Evolutionary conservation across 1,139 yeast species (phyloP), one percentile per base, ranked within the genome.

Genomic region (Arxiozyma bovina): DNA sequence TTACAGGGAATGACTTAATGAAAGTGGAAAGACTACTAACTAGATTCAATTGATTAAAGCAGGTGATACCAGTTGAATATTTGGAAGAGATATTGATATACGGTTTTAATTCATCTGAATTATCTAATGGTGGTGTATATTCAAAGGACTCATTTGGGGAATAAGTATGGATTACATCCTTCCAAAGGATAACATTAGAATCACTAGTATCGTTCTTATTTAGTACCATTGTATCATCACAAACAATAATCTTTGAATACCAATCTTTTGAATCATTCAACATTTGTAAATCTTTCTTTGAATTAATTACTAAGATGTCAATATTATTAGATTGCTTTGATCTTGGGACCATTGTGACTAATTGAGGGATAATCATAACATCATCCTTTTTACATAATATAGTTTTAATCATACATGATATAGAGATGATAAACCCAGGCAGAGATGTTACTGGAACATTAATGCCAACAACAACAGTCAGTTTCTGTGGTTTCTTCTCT

Each of bases 11-110:
- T 23, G 81, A 81, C 65, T 80, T 81, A 49, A 85, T 71, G 49
- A 81, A 77, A 0, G 88, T 75, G 0, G 90, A 85, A 18, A 84
- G 71, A 1, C 84, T 74, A 58, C 88, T 80, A 17, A 84, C 83
- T 53, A 86, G 71, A 61, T 82, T 83, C 57, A 79, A 73, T 57
- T 84, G 89, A 20, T 82, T 78, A 64, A 78, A 85, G 20, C 67
- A 59, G 5, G 70, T 67, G 6, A 64, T 61, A 18, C 58, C 56
- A 23, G 55, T 60, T 17, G 34, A 22, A 45, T 51, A 54, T 9
- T 61, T 57, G 1, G 66, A 60, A 6, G 66, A 56, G 9, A 60
- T 54, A 25, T 60, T 55, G 11, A 61, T 55, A 38, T 65, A 56
- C 4, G 66, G 68, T 49, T 64, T 65, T 42, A 63, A 65, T 54